Evolutionary conservation across 805 yeast species (phyloP).

Genomic region (Nakazawaea holstii): DNA sequence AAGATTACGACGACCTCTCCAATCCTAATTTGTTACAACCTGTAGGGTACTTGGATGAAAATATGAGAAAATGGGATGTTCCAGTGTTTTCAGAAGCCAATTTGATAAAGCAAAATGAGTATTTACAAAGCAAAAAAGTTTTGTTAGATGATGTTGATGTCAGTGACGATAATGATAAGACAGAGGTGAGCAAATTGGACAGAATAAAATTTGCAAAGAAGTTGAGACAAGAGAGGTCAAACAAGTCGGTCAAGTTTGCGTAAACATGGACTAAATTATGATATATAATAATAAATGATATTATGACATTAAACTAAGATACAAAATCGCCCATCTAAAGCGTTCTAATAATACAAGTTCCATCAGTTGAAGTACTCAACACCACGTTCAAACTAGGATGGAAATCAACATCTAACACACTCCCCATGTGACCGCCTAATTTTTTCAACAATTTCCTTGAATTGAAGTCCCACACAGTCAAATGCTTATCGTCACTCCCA

Average conservation of each 20-base stretch:
- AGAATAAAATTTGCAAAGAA: constrained; percentile 6
- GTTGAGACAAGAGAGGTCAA: constrained; percentile 7
- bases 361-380: constrained; percentile 50
- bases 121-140: constrained; percentile 4
- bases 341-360: constrained; percentile 45
- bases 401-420: constrained; percentile 56
- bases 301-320: not conserved
- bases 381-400: constrained; percentile 37
- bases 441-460: constrained; percentile 43
- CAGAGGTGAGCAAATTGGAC: constrained; percentile 3
- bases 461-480: constrained; percentile 55
- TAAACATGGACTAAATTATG: not conserved
- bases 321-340: not conserved
- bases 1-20: constrained; percentile 13
- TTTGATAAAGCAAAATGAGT: constrained; percentile 21
- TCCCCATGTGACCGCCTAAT: constrained; percentile 54
- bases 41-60: constrained; percentile 11
- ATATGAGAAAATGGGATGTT: constrained; percentile 25
- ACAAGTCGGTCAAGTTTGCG: constrained; percentile 11
- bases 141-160: constrained; percentile 2
- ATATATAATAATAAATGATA: constrained; percentile 13
- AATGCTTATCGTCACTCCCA: constrained; percentile 59
- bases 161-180: constrained; percentile 8
- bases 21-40: constrained; percentile 21
- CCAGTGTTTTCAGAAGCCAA: constrained; percentile 31